phyloP scores from a whole-genome alignment of 805 yeast species.

The Candida coquimbonensis region DNA sequence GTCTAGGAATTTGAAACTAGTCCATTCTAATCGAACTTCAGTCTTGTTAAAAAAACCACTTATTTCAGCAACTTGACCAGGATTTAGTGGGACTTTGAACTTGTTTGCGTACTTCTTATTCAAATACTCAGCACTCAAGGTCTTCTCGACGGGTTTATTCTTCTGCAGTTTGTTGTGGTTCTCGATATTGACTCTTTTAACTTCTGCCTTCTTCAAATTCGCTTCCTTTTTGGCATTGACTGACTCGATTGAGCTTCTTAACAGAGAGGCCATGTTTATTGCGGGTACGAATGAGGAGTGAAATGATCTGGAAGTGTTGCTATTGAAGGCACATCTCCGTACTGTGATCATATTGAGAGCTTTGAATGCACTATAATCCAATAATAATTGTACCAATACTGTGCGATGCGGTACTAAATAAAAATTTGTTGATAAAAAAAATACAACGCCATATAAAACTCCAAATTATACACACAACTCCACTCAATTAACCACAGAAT shows the following conservation, averaged over 20 bases:
- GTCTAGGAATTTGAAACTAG: constrained; percentile 41
- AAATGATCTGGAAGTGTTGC: neutral
- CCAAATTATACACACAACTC: neutral
- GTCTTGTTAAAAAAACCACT: constrained; percentile 42
- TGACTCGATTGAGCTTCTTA: constrained; percentile 2
- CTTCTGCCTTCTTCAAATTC: neutral
- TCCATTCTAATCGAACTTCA: constrained; percentile 51
- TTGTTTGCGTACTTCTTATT: constrained; percentile 14
- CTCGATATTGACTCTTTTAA: neutral
- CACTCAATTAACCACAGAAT: constrained; percentile 25
- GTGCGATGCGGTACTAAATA: no score
- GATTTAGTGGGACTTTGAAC: constrained; percentile 14
- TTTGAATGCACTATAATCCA: no score
- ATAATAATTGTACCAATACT: no score
- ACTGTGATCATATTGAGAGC: no score
- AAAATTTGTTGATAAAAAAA: no score
- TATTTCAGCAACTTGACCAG: constrained; percentile 19
- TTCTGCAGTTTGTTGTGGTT: neutral
- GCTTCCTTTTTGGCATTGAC: constrained; percentile 3
- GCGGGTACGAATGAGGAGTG: neutral
- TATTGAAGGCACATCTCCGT: neutral
- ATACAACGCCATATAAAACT: neutral
- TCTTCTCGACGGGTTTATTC: neutral
- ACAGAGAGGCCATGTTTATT: constrained; percentile 1
- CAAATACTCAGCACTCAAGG: constrained; percentile 5